Evolutionary conservation across 768 basidiomycete genomes (phyloP).

Genomic region (Auriculariales sp.): DNA sequence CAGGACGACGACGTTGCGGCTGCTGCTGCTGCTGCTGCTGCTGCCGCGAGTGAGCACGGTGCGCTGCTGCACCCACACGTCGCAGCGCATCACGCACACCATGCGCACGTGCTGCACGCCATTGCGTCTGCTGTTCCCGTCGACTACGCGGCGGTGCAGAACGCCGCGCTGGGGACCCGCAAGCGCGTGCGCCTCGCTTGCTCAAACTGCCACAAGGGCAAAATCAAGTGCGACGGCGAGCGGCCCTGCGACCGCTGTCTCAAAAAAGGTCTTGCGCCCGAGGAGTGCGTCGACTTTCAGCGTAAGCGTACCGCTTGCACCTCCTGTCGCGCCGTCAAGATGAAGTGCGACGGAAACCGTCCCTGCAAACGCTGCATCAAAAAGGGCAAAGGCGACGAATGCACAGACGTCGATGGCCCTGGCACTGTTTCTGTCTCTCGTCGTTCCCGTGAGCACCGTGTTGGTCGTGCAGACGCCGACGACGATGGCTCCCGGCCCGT

Average conservation of each 20-base stretch:
- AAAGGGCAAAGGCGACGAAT: slow-evolving; percentile 1
- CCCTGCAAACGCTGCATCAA: slow-evolving; percentile 1
- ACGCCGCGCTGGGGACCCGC: not conserved
- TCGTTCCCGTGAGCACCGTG: too few relatives aligned
- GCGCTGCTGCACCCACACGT: too few relatives aligned
- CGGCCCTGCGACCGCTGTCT: slow-evolving; percentile 1
- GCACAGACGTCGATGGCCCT: not conserved
- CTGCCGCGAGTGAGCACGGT: too few relatives aligned
- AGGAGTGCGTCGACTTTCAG: slow-evolving; percentile 1
- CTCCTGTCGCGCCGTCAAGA: slow-evolving; percentile 1
- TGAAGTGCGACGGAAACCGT: slow-evolving; percentile 1
- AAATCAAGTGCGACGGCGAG: slow-evolving; percentile 2
- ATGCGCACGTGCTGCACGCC: not conserved
- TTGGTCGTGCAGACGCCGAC: not conserved
- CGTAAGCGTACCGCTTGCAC: slow-evolving; percentile 1
- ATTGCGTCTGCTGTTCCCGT: not conserved
- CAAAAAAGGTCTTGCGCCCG: not conserved
- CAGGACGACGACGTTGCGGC: too few relatives aligned
- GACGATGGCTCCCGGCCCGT: not conserved
- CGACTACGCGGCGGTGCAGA: not conserved
- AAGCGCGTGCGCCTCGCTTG: slow-evolving; percentile 1
- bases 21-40: too few relatives aligned
- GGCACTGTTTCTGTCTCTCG: not conserved
- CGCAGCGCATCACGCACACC: not conserved
- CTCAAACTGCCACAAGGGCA: slow-evolving; percentile 1